Percentiles rank a stretch among this genome's conserved stretches.
Conservation (phyloP, 2,329 filamentous ascomycete species). For the Ambrosiella beaveri region DNA sequence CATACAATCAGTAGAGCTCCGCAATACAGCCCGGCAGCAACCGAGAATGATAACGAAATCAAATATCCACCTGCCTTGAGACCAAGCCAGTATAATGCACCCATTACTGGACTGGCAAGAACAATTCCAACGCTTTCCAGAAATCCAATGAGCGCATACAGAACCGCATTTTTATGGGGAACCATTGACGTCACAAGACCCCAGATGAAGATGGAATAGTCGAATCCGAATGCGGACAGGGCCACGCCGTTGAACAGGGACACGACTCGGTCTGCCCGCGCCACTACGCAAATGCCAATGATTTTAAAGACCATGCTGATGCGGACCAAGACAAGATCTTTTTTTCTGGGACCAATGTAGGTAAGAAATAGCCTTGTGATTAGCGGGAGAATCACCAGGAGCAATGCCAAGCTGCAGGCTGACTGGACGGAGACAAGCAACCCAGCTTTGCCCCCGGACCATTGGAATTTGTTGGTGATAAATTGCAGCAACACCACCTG, state of each 20-base stretch:
- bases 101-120: slow-evolving; percentile 14
- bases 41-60: slow-evolving; percentile 13
- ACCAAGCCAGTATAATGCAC: slow-evolving; percentile 13
- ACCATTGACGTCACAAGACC: slow-evolving; percentile 14
- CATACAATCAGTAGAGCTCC: slow-evolving; percentile 11
- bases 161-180: slow-evolving; percentile 12
- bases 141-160: slow-evolving; percentile 14
- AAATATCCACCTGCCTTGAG: slow-evolving; percentile 12
- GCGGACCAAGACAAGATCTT: slow-evolving; percentile 13
- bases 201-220: slow-evolving; percentile 13
- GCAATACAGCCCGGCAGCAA: slow-evolving; percentile 11
- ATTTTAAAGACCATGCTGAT: slow-evolving; percentile 14
- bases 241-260: slow-evolving; percentile 10
- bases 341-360: slow-evolving; percentile 5
- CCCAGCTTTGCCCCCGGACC: slow-evolving; percentile 14
- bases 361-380: slow-evolving; percentile 4
- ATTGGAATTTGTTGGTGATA: slow-evolving; percentile 17
- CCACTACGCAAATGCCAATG: slow-evolving; percentile 11
- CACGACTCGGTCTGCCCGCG: slow-evolving; percentile 4
- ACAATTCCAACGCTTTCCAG: slow-evolving; percentile 14
- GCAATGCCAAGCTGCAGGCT: slow-evolving; percentile 8
- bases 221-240: slow-evolving; percentile 11
- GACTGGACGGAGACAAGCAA: slow-evolving; percentile 10
- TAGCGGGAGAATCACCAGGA: slow-evolving; percentile 7
- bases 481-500: slow-evolving; percentile 16